Conservation (phyloP, 2,329 filamentous ascomycete genomes). For the Leptosphaerulina australis region DNA sequence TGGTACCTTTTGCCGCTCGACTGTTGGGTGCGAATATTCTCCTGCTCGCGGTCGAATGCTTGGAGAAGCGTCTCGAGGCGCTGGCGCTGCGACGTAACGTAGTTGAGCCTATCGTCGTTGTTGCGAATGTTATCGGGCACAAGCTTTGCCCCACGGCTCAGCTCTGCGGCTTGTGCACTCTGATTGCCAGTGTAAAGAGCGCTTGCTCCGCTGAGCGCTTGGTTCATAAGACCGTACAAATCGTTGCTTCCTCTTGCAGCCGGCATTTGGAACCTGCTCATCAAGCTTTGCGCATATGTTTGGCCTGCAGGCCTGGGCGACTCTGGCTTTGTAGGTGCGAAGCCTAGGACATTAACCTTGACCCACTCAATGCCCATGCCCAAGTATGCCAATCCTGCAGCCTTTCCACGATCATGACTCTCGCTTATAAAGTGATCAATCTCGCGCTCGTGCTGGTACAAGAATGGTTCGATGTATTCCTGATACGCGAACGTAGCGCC, state of each 20-base stretch:
- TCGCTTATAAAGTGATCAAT: conserved; percentile 91
- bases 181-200: conserved; percentile 51
- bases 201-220: conserved; percentile 70
- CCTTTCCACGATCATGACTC: conserved; percentile 77
- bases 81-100: conserved; percentile 80
- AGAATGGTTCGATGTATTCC: conserved; percentile 83
- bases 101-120: conserved; percentile 71
- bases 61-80: conserved; percentile 74
- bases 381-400: conserved; percentile 70
- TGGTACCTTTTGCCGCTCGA: conserved; percentile 54
- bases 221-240: conserved; percentile 77
- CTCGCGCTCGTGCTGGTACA: conserved; percentile 80
- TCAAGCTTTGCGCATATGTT: conserved; percentile 78
- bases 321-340: conserved; percentile 60
- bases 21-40: conserved; percentile 56
- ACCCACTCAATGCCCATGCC: conserved; percentile 60
- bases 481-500: conserved; percentile 87
- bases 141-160: conserved; percentile 65
- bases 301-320: conserved; percentile 56
- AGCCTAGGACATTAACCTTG: conserved; percentile 77
- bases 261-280: conserved; percentile 86
- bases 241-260: conserved; percentile 69
- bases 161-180: conserved; percentile 55
- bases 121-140: conserved; percentile 72
- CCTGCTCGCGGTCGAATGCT: conserved; percentile 80